phyloP scores from a whole-genome alignment of 768 basidiomycete genomes.

The Lactifluus pinguis region DNA sequence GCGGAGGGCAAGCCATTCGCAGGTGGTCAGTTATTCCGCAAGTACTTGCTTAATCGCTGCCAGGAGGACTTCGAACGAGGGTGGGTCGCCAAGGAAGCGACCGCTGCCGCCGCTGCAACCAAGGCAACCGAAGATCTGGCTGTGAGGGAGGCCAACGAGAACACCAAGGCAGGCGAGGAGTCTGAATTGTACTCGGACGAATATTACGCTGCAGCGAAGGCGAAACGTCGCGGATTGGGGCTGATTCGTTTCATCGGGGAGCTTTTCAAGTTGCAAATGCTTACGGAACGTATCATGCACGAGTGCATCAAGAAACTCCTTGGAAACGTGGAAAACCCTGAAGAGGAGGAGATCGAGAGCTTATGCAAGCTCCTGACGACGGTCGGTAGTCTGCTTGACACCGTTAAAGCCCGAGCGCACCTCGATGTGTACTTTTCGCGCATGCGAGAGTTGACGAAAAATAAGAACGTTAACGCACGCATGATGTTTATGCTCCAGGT shows the following conservation, averaged over 20 bases:
- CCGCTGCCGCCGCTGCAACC: slow-evolving; percentile 75
- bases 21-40: slow-evolving; percentile 92
- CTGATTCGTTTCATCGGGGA: slow-evolving; percentile 98
- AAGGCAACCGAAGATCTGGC: slow-evolving; percentile 85
- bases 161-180: slow-evolving; percentile 34
- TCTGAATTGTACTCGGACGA: slow-evolving; percentile 86
- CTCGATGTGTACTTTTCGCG: slow-evolving; percentile 92
- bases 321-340: slow-evolving; percentile 87
- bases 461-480: slow-evolving; percentile 66
- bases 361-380: slow-evolving; percentile 89
- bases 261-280: slow-evolving; percentile 97
- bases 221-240: slow-evolving; percentile 93
- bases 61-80: slow-evolving; percentile 97
- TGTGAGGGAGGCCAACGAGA: slow-evolving; percentile 37
- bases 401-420: slow-evolving; percentile 67
- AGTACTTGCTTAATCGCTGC: slow-evolving; percentile 93
- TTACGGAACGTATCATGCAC: slow-evolving; percentile 97
- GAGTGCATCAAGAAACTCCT: slow-evolving; percentile 95
- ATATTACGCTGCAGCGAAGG: slow-evolving; percentile 94
- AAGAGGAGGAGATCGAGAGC: slow-evolving; percentile 97
- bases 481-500: slow-evolving; percentile 97
- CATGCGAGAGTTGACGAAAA: slow-evolving; percentile 77
- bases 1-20: slow-evolving; percentile 80
- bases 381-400: slow-evolving; percentile 78
- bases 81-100: slow-evolving; percentile 82